Evolutionary conservation across 2,329 filamentous ascomycete species (phyloP), one percentile per base, ranked within the genome.

Genomic region (Dactylellina drechsleri): DNA sequence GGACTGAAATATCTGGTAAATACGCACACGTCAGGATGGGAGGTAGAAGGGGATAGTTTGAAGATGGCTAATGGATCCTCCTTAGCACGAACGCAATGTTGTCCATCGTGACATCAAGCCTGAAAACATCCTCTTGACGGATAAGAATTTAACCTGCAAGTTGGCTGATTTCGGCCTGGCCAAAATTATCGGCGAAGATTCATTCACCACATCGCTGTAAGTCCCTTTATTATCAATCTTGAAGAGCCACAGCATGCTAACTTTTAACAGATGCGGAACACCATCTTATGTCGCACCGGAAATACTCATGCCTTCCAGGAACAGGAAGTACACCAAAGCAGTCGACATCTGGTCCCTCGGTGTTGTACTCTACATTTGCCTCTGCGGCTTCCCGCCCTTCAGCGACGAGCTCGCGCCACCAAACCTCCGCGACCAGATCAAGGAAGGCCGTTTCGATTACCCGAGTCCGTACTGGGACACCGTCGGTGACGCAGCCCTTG

Each of bases 31-130:
- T 36, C 5, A 36, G 10, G 31, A 36, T 10, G 72, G 43, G 23
- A 41, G 50, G 15, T n/a, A 26, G 56, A 56, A 31, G 40, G 15
- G 41, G 31, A 57, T 57, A 10, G 49, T 43, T 41, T 71, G 45
- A 45, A 18, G 36, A 62, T 53, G 47, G 45, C 49, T 76, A 77
- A 56, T 77, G 76, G 20, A 43, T 58, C 12, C 18, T 74, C 40
- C 31, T 36, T 76, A 97, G 94, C 95, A 99, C 81, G 95, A 98
- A 76, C 91, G 95, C 77, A 96, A 95, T 79, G 96, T 99, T 81
- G 93, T 98, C 4, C 95, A 99, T 82, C 91, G 95, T 70, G 95
- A 99, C 79, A 97, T 99, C 83, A 98, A 97, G 82, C 94, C 93
- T 0, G 94, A 98, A 81, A 98, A 98, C 80, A 98, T 99, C 40